Conservation (phyloP, 305 asterid genomes). For the Fraxinus latifolia region DNA sequence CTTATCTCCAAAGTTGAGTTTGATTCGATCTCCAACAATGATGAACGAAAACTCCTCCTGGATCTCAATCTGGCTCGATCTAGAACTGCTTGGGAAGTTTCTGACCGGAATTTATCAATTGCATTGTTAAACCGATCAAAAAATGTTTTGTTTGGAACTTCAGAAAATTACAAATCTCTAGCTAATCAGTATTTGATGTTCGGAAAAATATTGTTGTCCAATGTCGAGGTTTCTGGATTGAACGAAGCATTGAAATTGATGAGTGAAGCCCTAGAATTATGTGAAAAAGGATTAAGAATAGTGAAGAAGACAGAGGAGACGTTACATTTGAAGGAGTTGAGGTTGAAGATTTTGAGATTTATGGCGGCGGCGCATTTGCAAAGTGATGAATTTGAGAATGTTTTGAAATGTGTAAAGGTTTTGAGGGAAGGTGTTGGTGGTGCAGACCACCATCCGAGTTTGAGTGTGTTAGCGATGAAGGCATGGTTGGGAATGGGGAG, state of each 20-base stretch:
- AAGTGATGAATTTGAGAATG: slow-evolving; percentile 82
- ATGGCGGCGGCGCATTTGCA: slow-evolving; percentile 88
- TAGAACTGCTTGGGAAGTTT: slow-evolving; percentile 74
- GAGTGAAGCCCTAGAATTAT: slow-evolving; percentile 80
- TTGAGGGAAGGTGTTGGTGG: slow-evolving; percentile 63
- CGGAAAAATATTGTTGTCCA: slow-evolving; percentile 61
- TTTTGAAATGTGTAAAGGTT: slow-evolving; percentile 83
- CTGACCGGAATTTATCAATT: slow-evolving; percentile 63
- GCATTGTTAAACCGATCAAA: slow-evolving; percentile 73
- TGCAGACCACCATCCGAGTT: slow-evolving; percentile 78
- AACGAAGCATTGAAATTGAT: slow-evolving; percentile 77
- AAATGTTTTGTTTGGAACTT: slow-evolving; percentile 56
- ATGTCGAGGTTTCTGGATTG: slow-evolving; percentile 43
- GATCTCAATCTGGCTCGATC: slow-evolving; percentile 78
- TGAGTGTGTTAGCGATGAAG: slow-evolving; percentile 93
- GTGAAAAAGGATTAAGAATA: slow-evolving; percentile 80
- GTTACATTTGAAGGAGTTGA: slow-evolving; percentile 69
- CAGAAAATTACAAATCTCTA: slow-evolving; percentile 56
- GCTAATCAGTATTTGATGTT: slow-evolving; percentile 75
- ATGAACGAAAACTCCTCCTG: slow-evolving; percentile 61
- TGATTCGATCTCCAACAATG: slow-evolving; percentile 42
- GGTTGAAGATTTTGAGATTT: slow-evolving; percentile 78
- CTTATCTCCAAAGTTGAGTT: slow-evolving; percentile 57
- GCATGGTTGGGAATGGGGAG: slow-evolving; percentile 92
- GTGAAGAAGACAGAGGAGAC: slow-evolving; percentile 74